Percentiles rank a stretch among this genome's conserved stretches.
Conservation (phyloP, 495 filamentous ascomycete genomes). For the Diplogelasinospora grovesii region DNA sequence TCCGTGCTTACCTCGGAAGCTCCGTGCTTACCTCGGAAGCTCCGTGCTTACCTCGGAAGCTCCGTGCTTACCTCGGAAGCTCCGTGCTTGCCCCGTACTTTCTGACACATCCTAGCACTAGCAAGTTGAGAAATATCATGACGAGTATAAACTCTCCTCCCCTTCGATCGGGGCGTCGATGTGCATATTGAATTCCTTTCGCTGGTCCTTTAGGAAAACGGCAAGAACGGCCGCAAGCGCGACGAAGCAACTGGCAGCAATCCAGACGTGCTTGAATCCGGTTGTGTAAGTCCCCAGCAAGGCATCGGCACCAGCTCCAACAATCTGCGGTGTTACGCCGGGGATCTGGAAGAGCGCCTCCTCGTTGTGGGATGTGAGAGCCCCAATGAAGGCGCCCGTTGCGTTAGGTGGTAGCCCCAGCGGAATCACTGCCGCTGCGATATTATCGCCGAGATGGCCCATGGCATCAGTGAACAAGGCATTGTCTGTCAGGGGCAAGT, state of each 20-base stretch:
- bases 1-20: neutral
- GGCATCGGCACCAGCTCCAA: constrained; percentile 15
- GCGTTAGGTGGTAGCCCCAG: constrained; percentile 13
- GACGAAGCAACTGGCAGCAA: constrained; percentile 19
- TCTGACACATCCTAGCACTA: no score
- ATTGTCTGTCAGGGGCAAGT: constrained; percentile 13
- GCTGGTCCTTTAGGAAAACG: constrained; percentile 11
- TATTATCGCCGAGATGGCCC: constrained; percentile 16
- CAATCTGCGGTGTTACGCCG: constrained; percentile 20
- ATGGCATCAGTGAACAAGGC: constrained; percentile 16
- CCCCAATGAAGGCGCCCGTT: constrained; percentile 14
- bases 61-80: neutral
- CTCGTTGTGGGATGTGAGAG: constrained; percentile 11
- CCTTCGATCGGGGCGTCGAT: constrained; percentile 20
- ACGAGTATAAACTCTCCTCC: constrained; percentile 17
- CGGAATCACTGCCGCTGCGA: constrained; percentile 19
- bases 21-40: neutral
- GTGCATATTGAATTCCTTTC: constrained; percentile 18
- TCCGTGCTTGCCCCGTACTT: no score
- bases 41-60: neutral
- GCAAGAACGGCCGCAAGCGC: constrained; percentile 16
- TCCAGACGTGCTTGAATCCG: constrained; percentile 25
- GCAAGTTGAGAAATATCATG: no score
- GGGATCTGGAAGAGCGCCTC: constrained; percentile 13
- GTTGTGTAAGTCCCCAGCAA: constrained; percentile 17